Conservation (phyloP, 768 basidiomycete genomes). For the Agrocybe praecox region DNA sequence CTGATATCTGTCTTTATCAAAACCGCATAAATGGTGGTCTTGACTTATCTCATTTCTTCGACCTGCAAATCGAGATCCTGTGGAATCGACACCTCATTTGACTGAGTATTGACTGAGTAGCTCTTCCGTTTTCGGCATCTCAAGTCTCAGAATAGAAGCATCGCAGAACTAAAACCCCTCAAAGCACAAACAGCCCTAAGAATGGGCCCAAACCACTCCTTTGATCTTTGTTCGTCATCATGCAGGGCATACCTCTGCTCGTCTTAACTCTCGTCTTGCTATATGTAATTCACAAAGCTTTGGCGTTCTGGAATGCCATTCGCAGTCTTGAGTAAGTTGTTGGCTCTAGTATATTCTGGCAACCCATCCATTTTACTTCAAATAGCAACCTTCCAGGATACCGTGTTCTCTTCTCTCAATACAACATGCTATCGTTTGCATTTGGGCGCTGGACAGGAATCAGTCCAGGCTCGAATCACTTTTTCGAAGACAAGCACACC, state of each 20-base stretch:
- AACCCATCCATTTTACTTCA: background rate
- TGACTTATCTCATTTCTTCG: too few relatives aligned
- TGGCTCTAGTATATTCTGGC: background rate
- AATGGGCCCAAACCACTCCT: background rate
- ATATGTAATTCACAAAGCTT: background rate
- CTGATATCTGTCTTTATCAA: too few relatives aligned
- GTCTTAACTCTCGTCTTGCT: background rate
- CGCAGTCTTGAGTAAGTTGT: background rate
- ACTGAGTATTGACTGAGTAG: too few relatives aligned
- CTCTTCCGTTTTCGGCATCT: too few relatives aligned
- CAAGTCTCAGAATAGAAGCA: too few relatives aligned
- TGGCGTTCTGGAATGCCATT: background rate
- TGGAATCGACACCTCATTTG: too few relatives aligned
- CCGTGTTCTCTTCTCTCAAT: background rate
- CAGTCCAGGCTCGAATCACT: constrained; percentile 1
- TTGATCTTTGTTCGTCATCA: background rate
- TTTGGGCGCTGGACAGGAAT: background rate
- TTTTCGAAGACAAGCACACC: constrained; percentile 4
- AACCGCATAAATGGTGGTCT: too few relatives aligned
- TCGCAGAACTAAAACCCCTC: too few relatives aligned
- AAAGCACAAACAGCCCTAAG: too few relatives aligned
- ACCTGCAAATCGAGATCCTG: too few relatives aligned
- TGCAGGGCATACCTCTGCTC: background rate
- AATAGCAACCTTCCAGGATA: constrained; percentile 1
- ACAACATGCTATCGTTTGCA: background rate